phyloP scores from a whole-genome alignment of 2,329 filamentous ascomycete genomes.

The Ophiocordyceps camponoti-rufipedis region DNA sequence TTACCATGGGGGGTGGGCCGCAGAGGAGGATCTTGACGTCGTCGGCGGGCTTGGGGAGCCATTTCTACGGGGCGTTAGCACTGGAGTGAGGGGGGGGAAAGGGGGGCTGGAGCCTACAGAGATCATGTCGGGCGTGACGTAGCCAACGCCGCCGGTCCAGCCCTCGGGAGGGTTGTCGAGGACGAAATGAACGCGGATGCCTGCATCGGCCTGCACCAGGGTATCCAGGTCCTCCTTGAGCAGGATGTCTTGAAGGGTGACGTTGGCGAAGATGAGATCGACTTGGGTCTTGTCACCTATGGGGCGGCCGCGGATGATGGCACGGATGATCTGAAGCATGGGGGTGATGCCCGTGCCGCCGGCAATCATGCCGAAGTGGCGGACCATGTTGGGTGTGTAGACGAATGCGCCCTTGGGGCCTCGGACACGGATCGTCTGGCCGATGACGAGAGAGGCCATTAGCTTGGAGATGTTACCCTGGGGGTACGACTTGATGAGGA shows the following conservation, averaged over 20 bases:
- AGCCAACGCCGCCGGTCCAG: constrained; percentile 87
- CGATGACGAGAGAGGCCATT: constrained; percentile 66
- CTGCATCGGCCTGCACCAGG: constrained; percentile 56
- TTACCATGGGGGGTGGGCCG: constrained; percentile 91
- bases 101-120: constrained; percentile 34
- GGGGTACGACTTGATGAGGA: constrained; percentile 95
- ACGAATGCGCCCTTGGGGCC: constrained; percentile 97
- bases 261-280: constrained; percentile 93
- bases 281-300: constrained; percentile 74
- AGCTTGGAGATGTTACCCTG: constrained; percentile 95
- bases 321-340: constrained; percentile 92
- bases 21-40: constrained; percentile 93
- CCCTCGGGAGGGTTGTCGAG: constrained; percentile 86
- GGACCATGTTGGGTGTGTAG: constrained; percentile 92
- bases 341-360: constrained; percentile 96
- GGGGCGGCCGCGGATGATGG: constrained; percentile 65
- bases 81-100: background rate
- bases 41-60: constrained; percentile 60
- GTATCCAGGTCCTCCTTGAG: constrained; percentile 81
- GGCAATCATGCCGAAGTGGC: constrained; percentile 93
- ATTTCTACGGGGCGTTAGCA: constrained; percentile 32
- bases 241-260: constrained; percentile 81
- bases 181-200: constrained; percentile 83
- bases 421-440: constrained; percentile 74
- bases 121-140: constrained; percentile 92